Evolutionary conservation across 2,329 filamentous ascomycete genomes (phyloP).

Genomic region (Pyrenochaeta sp.): DNA sequence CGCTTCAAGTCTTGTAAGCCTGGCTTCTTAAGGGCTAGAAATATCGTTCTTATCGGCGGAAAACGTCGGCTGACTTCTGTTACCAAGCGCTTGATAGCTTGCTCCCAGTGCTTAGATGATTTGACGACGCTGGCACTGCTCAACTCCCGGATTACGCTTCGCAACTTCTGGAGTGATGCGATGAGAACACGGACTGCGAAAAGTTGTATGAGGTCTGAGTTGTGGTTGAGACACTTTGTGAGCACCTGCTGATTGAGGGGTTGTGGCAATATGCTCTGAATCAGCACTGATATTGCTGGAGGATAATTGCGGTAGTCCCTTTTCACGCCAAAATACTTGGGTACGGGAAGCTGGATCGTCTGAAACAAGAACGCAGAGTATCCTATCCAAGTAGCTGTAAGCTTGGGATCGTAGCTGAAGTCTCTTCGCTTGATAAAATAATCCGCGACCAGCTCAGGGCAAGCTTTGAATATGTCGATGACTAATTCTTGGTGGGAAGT

Average conservation of each 20-base stretch:
- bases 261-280: slow-evolving; percentile 87
- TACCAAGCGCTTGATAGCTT: slow-evolving; percentile 72
- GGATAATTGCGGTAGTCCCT: slow-evolving; percentile 71
- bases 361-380: slow-evolving; percentile 90
- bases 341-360: slow-evolving; percentile 77
- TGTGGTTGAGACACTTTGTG: slow-evolving; percentile 79
- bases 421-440: slow-evolving; percentile 81
- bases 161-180: slow-evolving; percentile 80
- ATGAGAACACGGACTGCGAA: slow-evolving; percentile 84
- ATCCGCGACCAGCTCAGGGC: slow-evolving; percentile 85
- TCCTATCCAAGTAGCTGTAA: slow-evolving; percentile 93
- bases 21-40: slow-evolving; percentile 75
- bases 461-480: slow-evolving; percentile 78
- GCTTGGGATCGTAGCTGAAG: slow-evolving; percentile 89
- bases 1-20: slow-evolving; percentile 77
- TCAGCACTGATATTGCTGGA: slow-evolving; percentile 78
- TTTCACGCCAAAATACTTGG: slow-evolving; percentile 73
- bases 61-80: slow-evolving; percentile 80
- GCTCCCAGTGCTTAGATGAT: slow-evolving; percentile 68
- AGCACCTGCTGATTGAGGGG: slow-evolving; percentile 83
- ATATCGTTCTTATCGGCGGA: slow-evolving; percentile 82
- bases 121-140: slow-evolving; percentile 52
- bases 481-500: slow-evolving; percentile 83
- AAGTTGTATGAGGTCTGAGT: slow-evolving; percentile 80
- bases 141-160: slow-evolving; percentile 69